These are phyloP conservation scores for Giardia duodenalis DNA, from an alignment of 208 protist species.

Conservation along the genomic window DNA sequence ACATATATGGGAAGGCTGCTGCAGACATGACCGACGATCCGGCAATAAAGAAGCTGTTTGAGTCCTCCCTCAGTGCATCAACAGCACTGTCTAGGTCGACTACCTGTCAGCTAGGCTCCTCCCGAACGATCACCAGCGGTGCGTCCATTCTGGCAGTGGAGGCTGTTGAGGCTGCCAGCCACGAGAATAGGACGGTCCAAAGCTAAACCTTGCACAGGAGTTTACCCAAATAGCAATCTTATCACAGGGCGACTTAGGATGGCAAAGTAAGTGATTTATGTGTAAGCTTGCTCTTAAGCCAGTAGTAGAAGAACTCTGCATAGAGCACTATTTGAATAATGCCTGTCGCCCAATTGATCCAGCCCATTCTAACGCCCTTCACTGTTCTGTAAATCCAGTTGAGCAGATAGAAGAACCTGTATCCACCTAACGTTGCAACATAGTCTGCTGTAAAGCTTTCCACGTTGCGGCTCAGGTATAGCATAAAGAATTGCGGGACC, in stretches of 20 bases:
- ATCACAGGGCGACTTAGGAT: neutral
- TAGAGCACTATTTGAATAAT: slow-evolving; percentile 7
- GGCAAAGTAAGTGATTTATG: neutral
- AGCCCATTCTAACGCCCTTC: neutral
- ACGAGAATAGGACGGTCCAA: no score
- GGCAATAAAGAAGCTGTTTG: no score
- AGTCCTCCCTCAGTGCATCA: no score
- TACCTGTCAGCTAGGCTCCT: no score
- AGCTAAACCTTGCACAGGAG: no score
- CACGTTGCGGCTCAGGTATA: neutral
- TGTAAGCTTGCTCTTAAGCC: neutral
- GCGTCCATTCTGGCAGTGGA: no score
- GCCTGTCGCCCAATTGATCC: slow-evolving; percentile 4
- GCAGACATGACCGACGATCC: no score
- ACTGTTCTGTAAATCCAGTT: slow-evolving; percentile 25
- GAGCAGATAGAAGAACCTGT: slow-evolving; percentile 24
- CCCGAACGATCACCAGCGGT: no score
- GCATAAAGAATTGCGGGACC: slow-evolving; percentile 21
- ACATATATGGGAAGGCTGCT: no score
- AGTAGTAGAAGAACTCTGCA: slow-evolving; percentile 28
- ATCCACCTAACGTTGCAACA: slow-evolving; percentile 15
- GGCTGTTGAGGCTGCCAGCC: no score
- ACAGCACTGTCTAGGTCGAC: no score
- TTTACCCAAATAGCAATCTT: no score
- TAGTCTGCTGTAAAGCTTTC: slow-evolving; percentile 25